A percentile compares a stretch with the other conserved stretches of the same genome.
These are phyloP conservation scores for Ceratocystis alfenasii DNA, from an alignment of 2,329 filamentous ascomycete genomes.

Conservation along the genomic window DNA sequence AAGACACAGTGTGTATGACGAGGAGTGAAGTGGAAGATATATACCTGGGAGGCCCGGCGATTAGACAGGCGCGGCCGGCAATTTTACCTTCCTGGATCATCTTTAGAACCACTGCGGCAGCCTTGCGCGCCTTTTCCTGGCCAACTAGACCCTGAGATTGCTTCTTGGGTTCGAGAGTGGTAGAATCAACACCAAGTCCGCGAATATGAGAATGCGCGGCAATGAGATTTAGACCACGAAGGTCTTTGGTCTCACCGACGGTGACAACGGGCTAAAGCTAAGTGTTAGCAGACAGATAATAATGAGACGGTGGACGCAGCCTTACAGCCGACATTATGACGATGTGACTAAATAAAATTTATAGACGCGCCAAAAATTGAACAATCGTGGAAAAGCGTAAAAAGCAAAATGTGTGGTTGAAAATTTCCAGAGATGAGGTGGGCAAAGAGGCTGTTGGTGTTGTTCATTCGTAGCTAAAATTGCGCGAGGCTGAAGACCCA, in stretches of 20 bases:
- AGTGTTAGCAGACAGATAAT: constrained; percentile 21
- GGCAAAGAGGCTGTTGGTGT: constrained; percentile 24
- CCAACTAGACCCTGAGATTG: constrained; percentile 89
- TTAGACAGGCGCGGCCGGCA: constrained; percentile 84
- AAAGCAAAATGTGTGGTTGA: not conserved
- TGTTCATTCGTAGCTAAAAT: not conserved
- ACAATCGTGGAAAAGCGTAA: not conserved
- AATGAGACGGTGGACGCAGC: constrained; percentile 22
- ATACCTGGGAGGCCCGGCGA: constrained; percentile 80
- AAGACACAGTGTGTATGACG: not conserved
- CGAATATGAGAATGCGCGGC: constrained; percentile 97
- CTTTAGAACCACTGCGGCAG: constrained; percentile 87
- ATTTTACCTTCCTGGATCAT: constrained; percentile 99
- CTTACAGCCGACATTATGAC: constrained; percentile 43
- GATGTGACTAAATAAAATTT: not conserved
- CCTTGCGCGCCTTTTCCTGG: constrained; percentile 92
- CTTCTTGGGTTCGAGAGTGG: constrained; percentile 74
- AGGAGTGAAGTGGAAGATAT: constrained; percentile 20
- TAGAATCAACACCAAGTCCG: constrained; percentile 82
- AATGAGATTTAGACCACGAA: constrained; percentile 92
- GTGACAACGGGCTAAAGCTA: constrained; percentile 50
- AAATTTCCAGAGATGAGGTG: constrained; percentile 24
- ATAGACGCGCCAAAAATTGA: not conserved
- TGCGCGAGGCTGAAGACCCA: constrained; percentile 18
- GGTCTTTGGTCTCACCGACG: constrained; percentile 88